Evolutionary conservation across 2,329 filamentous ascomycete genomes (phyloP).

Genomic region (Helminthosporium solani): DNA sequence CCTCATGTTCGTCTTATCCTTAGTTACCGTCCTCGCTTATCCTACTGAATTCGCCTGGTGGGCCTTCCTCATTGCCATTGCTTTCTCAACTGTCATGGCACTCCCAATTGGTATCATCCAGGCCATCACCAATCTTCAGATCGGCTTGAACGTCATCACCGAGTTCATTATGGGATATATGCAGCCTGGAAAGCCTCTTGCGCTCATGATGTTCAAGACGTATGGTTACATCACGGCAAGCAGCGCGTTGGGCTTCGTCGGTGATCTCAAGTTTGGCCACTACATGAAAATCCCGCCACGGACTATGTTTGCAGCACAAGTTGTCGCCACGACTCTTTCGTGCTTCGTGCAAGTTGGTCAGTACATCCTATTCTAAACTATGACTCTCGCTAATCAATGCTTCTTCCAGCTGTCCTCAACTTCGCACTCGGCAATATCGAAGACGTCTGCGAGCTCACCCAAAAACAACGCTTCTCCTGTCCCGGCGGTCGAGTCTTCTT

Average conservation of each 20-base stretch:
- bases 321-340: conserved; percentile 48
- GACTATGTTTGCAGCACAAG: conserved; percentile 54
- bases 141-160: conserved; percentile 64
- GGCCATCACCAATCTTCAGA: conserved; percentile 65
- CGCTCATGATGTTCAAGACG: conserved; percentile 58
- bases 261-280: conserved; percentile 25
- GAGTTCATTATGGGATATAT: conserved; percentile 66
- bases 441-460: conserved; percentile 44
- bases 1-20: conserved; percentile 52
- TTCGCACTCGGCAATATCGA: conserved; percentile 51
- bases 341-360: conserved; percentile 14
- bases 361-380: not conserved
- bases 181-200: conserved; percentile 67
- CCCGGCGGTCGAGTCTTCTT: conserved; percentile 66
- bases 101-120: conserved; percentile 25
- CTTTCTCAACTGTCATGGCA: conserved; percentile 56
- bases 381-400: not conserved
- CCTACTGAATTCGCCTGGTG: conserved; percentile 71
- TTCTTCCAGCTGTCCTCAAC: conserved; percentile 48
- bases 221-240: conserved; percentile 26
- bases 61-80: conserved; percentile 67
- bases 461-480: conserved; percentile 57
- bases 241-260: conserved; percentile 17
- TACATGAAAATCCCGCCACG: conserved; percentile 54
- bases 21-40: conserved; percentile 54